Base-by-base conservation (phyloP, 192 early-diverging fungal species). In the Spizellomyces sp. region DNA sequence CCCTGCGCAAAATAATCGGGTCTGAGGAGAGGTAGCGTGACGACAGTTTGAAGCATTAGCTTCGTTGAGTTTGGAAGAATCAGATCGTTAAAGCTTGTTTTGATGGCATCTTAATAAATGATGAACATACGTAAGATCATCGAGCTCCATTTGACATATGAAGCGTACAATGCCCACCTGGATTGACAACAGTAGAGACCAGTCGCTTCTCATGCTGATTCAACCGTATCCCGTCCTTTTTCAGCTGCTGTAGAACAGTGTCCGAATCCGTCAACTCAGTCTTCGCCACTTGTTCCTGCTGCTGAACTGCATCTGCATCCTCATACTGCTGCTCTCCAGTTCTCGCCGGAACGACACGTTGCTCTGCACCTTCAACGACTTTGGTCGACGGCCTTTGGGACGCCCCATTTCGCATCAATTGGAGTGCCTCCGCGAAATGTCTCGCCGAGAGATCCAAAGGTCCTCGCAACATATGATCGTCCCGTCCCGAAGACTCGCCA, bases 131-230 rank as follows among this genome's bases (percentile, higher is more conserved):
- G 72, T 19, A 21, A 43, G 17, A 62, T 64, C 5, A 45, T 8
- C 44, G 2, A 55, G 19, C 1, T n/a, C 15, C 1, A 17, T 19
- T 55, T 3, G 54, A 19, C 15, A 15, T 15, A 19, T 55, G 54
- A 36, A 36, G 0, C 3, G 27, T 36, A 3, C 27, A 36, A 36
- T 36, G 27, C 27, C 27, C 3, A 36, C 27, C 22, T 67, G 95
- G 92, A 69, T 94, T 86, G 10, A 98, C 88, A 48, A 98, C 90
- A 50, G 92, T 90, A 36, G 84, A 76, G 1, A 95, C 69, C 58
- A 98, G 76, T 58, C 85, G 87, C 66, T 87, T 83, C 74, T 98
- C 95, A 79, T 95, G 90, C 48, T 77, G 58, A 80, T 71, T 79
- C 7, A 82, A 63, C 50, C 68, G 71, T 70, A 45, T n/a, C 77